Evolutionary conservation across 2,329 filamentous ascomycete species (phyloP).

Genomic region (Diaporthe sp.): DNA sequence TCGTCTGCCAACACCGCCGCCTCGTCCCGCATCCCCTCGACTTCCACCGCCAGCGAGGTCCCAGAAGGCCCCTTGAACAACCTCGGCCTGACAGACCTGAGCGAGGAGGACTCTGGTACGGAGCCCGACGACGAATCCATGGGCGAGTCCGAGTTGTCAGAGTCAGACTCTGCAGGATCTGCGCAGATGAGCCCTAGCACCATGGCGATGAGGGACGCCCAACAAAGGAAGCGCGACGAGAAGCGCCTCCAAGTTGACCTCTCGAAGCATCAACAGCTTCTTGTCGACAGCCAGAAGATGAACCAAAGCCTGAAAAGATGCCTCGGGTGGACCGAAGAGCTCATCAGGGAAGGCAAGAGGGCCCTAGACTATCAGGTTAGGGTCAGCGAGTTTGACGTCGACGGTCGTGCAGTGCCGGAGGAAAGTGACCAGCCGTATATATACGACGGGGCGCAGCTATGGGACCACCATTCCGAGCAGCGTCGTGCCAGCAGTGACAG

Average conservation of each 20-base stretch:
- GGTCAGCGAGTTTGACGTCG: slow-evolving; percentile 83
- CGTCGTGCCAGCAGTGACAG: slow-evolving; percentile 5
- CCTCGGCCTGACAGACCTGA: slow-evolving; percentile 64
- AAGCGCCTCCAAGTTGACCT: slow-evolving; percentile 87
- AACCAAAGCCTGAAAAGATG: slow-evolving; percentile 94
- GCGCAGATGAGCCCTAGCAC: slow-evolving; percentile 57
- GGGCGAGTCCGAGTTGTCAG: slow-evolving; percentile 65
- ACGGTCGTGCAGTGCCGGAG: slow-evolving; percentile 78
- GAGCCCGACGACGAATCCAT: slow-evolving; percentile 54
- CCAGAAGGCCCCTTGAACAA: slow-evolving; percentile 57
- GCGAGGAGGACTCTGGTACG: slow-evolving; percentile 57
- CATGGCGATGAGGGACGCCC: slow-evolving; percentile 58
- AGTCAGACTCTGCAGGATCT: slow-evolving; percentile 52
- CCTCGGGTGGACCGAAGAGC: slow-evolving; percentile 87
- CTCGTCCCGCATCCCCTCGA: slow-evolving; percentile 56
- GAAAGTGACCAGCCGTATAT: slow-evolving; percentile 69
- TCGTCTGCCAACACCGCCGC: slow-evolving; percentile 67
- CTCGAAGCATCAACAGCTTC: slow-evolving; percentile 87
- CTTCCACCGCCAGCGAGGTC: slow-evolving; percentile 55
- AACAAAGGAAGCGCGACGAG: slow-evolving; percentile 81
- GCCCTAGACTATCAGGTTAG: slow-evolving; percentile 87
- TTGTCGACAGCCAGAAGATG: slow-evolving; percentile 93
- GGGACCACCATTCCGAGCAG: slow-evolving; percentile 28
- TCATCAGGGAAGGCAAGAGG: slow-evolving; percentile 90
- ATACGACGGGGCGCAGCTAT: slow-evolving; percentile 39